phyloP scores from a whole-genome alignment of 208 protist genomes.

The Naegleria fowleri region DNA sequence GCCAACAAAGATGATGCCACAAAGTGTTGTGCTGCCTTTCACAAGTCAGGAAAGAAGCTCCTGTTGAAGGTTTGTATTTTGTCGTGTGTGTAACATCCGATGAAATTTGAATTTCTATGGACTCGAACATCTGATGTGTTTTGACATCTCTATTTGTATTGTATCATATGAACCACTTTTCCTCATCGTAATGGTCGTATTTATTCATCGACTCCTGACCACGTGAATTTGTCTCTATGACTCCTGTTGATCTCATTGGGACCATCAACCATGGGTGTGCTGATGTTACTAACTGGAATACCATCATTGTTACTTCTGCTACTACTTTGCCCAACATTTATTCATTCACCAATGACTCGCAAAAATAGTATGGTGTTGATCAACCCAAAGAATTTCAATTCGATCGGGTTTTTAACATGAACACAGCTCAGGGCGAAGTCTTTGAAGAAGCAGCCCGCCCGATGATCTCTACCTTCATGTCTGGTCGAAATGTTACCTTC shows the following conservation, averaged over 20 bases:
- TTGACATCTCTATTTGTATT: no score
- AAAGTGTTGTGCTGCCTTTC: slow-evolving; percentile 25
- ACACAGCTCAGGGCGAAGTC: not conserved
- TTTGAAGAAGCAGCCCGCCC: not conserved
- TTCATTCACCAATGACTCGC: no score
- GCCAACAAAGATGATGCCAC: not conserved
- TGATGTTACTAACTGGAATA: no score
- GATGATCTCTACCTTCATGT: not conserved
- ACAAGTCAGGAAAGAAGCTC: slow-evolving; percentile 15
- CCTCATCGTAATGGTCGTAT: no score
- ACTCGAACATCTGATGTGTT: no score
- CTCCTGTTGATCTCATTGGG: no score
- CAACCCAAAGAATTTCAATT: not conserved
- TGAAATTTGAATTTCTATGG: not conserved
- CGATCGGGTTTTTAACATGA: slow-evolving; percentile 9
- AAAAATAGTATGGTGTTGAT: not conserved
- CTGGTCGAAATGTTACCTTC: not conserved
- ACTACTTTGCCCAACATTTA: no score
- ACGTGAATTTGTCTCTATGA: no score
- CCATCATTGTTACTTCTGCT: no score
- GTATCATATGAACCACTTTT: no score
- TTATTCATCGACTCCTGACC: no score
- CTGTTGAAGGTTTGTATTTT: not conserved
- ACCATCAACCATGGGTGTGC: no score
- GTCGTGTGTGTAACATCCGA: not conserved